A percentile compares a stretch with the other conserved stretches of the same genome.
phyloP scores from a whole-genome alignment of 371 early-diverging fungal species.

The Mucor plumbeus region DNA sequence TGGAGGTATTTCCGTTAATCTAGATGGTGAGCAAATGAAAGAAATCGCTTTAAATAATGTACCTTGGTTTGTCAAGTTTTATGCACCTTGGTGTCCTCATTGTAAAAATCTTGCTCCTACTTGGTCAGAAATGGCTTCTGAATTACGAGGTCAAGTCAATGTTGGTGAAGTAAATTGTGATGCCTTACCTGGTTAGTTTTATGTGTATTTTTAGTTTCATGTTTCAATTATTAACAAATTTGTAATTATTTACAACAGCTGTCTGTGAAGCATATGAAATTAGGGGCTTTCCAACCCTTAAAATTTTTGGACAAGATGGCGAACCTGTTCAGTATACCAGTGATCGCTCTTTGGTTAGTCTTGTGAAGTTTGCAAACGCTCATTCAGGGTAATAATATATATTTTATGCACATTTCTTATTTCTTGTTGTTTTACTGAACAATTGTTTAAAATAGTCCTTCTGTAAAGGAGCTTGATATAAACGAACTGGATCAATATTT shows the following conservation, averaged over 20 bases:
- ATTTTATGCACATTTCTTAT: background rate
- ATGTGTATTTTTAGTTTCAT: constrained; percentile 1
- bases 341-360: constrained; percentile 57
- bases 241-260: constrained; percentile 27
- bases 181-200: constrained; percentile 48
- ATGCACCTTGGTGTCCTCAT: constrained; percentile 89
- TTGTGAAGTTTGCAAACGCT: constrained; percentile 55
- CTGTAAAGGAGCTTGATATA: constrained; percentile 32
- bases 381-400: constrained; percentile 33
- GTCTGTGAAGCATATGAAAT: constrained; percentile 66
- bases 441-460: constrained; percentile 19
- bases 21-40: constrained; percentile 27
- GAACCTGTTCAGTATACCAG: constrained; percentile 26
- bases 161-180: constrained; percentile 88
- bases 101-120: constrained; percentile 84
- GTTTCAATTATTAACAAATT: background rate
- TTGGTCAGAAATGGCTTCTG: constrained; percentile 73
- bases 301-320: constrained; percentile 50
- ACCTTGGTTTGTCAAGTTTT: constrained; percentile 81
- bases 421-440: background rate
- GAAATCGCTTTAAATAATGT: constrained; percentile 23
- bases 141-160: constrained; percentile 71
- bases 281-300: constrained; percentile 84
- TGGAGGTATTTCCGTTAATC: constrained; percentile 35
- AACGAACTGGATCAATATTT: constrained; percentile 26